Evolutionary conservation across 495 filamentous ascomycete genomes (phyloP), one percentile per base, ranked within the genome.

Genomic region (Pyrenula aspistea): DNA sequence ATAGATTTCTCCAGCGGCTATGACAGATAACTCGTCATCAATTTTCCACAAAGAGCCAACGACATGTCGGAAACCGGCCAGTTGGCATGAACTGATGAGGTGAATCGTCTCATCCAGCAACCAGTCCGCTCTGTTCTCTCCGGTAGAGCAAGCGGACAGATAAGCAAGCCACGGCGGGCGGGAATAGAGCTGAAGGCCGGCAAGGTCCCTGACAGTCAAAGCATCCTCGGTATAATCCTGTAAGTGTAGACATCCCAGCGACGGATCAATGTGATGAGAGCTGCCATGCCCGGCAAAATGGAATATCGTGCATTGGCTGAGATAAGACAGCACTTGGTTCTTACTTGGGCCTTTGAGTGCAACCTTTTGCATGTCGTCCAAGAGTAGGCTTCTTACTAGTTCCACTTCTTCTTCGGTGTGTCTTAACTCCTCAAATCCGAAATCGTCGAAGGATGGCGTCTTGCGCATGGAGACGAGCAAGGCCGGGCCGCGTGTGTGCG

Each of bases 41-140:
- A 70, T 63, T 24, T 54, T 53, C 70, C 67, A 72, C 0, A 72
- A 53, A 2, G 65, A 60, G 2, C 67, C 68, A 24, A 69, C 57
- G 0, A 65, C 68, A 56, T 70, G 66, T 15, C 62, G 60, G 51
- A 72, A 73, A 0, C 68, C 68, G 0, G 69, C 68, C 10, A 72
- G 58, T 53, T 73, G 69, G 42, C 48, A 72, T 0, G 62, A 68
- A 36, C 56, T 63, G 11, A 67, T 63, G 1, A 73, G 57, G 54
- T 73, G 69, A 25, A 74, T 64, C 1, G 50, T 59, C 49, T 74
- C 71, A 49, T 73, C 71, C 3, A 57, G 24, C 22, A 70, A 57
- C 1, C 19, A 12, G 0, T 56, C 51, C 1, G 53, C 47, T 21
- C 57, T 42, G 50, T 62, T 63, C 2, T 47, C 25, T 2, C 65